phyloP scores from a whole-genome alignment of 768 basidiomycete genomes.

The Leccinum olivaceopallidum region DNA sequence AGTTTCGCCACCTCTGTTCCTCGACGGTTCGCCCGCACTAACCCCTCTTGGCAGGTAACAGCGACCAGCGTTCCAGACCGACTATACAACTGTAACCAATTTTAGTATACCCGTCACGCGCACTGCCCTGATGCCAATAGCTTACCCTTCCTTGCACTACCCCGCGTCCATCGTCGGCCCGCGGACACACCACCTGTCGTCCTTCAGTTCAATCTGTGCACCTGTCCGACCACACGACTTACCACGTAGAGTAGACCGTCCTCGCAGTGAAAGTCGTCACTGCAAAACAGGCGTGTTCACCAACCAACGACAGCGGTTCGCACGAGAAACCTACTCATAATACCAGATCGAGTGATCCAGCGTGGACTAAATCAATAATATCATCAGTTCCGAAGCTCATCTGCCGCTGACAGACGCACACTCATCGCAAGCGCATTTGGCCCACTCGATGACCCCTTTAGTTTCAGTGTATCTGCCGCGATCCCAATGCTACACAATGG shows the following conservation, averaged over 20 bases:
- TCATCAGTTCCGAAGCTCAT: conserved; percentile 10
- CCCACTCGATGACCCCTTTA: conserved; percentile 50
- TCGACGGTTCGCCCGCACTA: conserved; percentile 59
- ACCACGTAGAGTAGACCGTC: conserved; percentile 83
- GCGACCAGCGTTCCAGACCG: conserved; percentile 65
- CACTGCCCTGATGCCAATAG: conserved; percentile 10
- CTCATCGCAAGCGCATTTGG: conserved; percentile 59
- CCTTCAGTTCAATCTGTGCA: conserved; percentile 1
- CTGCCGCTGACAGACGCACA: conserved; percentile 40
- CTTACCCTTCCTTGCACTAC: conserved; percentile 71
- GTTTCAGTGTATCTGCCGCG: conserved; percentile 53
- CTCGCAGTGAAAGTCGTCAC: conserved; percentile 73
- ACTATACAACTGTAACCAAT: conserved; percentile 59
- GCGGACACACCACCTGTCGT: conserved; percentile 60
- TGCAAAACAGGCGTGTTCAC: conserved; percentile 29
- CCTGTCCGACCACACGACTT: conserved; percentile 22
- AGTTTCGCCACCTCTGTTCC: conserved; percentile 37
- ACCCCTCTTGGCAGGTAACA: conserved; percentile 80
- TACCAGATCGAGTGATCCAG: conserved; percentile 82
- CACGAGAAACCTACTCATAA: conserved; percentile 54
- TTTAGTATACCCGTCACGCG: conserved; percentile 9
- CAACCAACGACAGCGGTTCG: background rate
- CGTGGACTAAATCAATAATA: conserved; percentile 41
- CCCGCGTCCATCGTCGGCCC: conserved; percentile 64
- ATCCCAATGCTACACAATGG: conserved; percentile 50